Evolutionary conservation across 2,329 filamentous ascomycete species (phyloP).

Genomic region (Curvularia sp.): DNA sequence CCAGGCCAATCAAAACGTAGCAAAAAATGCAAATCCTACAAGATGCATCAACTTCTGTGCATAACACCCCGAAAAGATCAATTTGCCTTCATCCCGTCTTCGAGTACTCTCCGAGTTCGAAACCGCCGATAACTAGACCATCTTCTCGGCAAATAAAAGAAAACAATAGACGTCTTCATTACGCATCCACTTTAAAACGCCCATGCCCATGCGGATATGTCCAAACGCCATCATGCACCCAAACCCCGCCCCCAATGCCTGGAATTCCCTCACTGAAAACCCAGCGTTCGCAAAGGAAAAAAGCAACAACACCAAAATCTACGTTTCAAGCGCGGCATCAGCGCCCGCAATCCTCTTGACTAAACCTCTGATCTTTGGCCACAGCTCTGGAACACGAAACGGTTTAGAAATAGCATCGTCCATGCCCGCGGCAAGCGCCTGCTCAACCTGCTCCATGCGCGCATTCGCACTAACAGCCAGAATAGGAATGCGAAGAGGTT

Average conservation of each 20-base stretch:
- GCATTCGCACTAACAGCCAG: constrained; percentile 49
- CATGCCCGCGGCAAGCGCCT: constrained; percentile 43
- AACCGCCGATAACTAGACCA: background rate
- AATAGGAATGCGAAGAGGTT: constrained; percentile 32
- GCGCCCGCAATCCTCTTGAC: constrained; percentile 12
- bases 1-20: no score
- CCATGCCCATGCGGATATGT: background rate
- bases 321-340: background rate
- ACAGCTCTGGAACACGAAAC: constrained; percentile 35
- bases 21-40: no score
- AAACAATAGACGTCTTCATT: background rate
- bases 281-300: background rate
- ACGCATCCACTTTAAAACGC: background rate
- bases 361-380: constrained; percentile 26
- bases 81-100: no score
- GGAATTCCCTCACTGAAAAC: background rate
- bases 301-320: background rate
- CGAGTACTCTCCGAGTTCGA: no score
- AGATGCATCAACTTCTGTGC: no score
- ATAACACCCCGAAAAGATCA: background rate
- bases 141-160: background rate
- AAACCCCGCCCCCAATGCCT: background rate
- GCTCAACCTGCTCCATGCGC: constrained; percentile 42
- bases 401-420: constrained; percentile 41
- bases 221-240: background rate